Evolutionary conservation across 2,329 filamentous ascomycete species (phyloP).

Genomic region (Aquanectria penicillioides): DNA sequence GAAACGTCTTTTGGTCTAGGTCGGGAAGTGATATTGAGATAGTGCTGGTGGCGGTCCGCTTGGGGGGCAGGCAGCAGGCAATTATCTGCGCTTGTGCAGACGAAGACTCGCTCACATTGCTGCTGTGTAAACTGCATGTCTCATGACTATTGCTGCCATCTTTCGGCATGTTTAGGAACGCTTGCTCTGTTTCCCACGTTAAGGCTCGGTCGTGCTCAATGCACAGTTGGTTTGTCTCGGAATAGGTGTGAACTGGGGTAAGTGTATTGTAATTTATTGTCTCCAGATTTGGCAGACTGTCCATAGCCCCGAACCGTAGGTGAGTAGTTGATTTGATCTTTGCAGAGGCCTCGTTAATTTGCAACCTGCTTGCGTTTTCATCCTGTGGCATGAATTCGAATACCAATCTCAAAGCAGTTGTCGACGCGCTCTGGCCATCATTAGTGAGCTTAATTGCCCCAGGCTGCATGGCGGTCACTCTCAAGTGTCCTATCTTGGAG

Average conservation of each 20-base stretch:
- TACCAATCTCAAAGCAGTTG: constrained; percentile 11
- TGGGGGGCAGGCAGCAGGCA: background rate
- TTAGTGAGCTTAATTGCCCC: constrained; percentile 25
- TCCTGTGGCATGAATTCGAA: constrained; percentile 33
- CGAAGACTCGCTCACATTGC: too few species aligned
- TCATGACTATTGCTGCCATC: too few species aligned
- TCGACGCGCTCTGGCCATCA: constrained; percentile 24
- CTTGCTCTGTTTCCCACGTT: too few species aligned
- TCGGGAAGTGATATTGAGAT: constrained; percentile 24
- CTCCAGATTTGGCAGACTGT: constrained; percentile 25
- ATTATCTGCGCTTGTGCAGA: background rate
- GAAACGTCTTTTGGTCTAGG: constrained; percentile 17
- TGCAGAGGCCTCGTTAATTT: constrained; percentile 26
- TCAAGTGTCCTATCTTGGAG: constrained; percentile 21
- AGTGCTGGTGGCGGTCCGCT: background rate
- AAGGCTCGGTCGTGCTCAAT: background rate
- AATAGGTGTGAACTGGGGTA: background rate
- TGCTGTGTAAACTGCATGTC: too few species aligned
- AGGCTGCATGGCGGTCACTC: constrained; percentile 21
- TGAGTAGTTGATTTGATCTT: constrained; percentile 26
- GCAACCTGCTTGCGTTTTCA: constrained; percentile 14
- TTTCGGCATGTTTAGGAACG: too few species aligned
- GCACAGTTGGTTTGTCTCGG: too few species aligned
- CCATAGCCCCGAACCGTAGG: constrained; percentile 27
- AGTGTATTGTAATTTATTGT: background rate